A percentile compares a stretch with the other conserved stretches of the same genome.
Evolutionary conservation across 768 basidiomycete genomes (phyloP).

Genomic region (Rhodotorula paludigena): DNA sequence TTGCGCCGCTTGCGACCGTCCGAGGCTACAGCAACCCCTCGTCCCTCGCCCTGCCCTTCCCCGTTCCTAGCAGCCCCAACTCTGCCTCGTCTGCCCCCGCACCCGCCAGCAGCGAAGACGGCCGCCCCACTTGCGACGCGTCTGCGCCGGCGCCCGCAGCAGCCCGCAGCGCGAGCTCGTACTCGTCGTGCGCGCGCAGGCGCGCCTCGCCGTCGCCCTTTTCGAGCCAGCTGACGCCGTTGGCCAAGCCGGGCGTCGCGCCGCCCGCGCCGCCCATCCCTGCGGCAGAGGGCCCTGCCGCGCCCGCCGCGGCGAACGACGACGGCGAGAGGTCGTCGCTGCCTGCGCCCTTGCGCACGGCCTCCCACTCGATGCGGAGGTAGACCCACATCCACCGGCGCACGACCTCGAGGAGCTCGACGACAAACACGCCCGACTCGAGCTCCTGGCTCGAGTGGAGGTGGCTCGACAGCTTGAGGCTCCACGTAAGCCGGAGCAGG

Average conservation of each 20-base stretch:
- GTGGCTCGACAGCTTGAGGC: slow-evolving; percentile 80
- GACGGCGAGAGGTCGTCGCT: neutral
- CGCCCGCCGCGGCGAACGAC: neutral
- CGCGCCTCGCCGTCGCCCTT: slow-evolving; percentile 21
- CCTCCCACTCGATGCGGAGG: slow-evolving; percentile 93
- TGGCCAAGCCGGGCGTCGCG: no score
- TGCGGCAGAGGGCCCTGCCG: no score
- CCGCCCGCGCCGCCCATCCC: no score
- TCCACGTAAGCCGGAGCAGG: slow-evolving; percentile 86
- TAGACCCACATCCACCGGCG: slow-evolving; percentile 99
- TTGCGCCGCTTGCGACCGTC: neutral
- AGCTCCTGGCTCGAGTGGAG: slow-evolving; percentile 73
- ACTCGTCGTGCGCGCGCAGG: slow-evolving; percentile 21
- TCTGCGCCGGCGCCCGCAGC: neutral
- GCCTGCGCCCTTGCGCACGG: slow-evolving; percentile 57
- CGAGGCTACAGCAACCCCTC: neutral
- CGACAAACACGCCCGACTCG: slow-evolving; percentile 74
- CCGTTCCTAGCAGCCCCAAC: neutral
- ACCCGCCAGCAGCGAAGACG: neutral
- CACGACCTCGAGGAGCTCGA: slow-evolving; percentile 82
- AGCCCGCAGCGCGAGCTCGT: slow-evolving; percentile 13
- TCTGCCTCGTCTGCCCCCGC: neutral
- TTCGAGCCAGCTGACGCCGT: slow-evolving; percentile 25
- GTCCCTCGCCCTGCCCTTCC: neutral
- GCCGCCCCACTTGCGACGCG: neutral